Evolutionary conservation across 2,329 filamentous ascomycete genomes (phyloP).

Genomic region (Fusarium fujikuroi): DNA sequence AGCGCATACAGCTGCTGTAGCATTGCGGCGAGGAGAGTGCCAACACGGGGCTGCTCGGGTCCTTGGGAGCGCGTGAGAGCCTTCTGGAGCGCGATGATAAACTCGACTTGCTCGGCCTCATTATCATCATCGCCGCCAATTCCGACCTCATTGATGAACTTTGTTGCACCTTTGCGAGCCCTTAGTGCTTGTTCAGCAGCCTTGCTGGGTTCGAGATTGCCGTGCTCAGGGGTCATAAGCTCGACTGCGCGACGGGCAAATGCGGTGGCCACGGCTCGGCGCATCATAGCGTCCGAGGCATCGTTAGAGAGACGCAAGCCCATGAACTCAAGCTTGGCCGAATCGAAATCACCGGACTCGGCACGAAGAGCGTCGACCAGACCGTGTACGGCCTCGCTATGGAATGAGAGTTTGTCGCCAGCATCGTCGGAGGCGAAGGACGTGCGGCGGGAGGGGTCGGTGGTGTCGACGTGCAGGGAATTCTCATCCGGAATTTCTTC

Average conservation of each 20-base stretch:
- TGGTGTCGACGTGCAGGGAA: conserved; percentile 56
- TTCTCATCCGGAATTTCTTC: conserved; percentile 75
- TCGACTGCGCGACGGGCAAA: conserved; percentile 85
- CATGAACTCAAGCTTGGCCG: conserved; percentile 87
- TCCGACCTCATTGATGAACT: conserved; percentile 69
- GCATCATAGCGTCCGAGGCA: conserved; percentile 88
- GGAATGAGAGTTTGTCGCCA: conserved; percentile 71
- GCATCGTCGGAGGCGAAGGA: conserved; percentile 81
- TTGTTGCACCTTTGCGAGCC: conserved; percentile 61
- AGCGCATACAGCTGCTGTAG: conserved; percentile 86
- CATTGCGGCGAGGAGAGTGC: conserved; percentile 77
- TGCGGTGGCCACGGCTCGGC: conserved; percentile 84
- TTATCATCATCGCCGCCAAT: conserved; percentile 64
- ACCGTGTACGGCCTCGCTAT: conserved; percentile 85
- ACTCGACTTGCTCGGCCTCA: conserved; percentile 83
- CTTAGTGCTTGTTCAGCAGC: conserved; percentile 72
- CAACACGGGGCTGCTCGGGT: conserved; percentile 59
- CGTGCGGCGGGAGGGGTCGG: conserved; percentile 71
- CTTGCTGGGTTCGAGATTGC: conserved; percentile 67
- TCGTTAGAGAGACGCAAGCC: conserved; percentile 91
- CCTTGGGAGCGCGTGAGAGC: conserved; percentile 77
- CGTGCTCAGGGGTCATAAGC: conserved; percentile 65
- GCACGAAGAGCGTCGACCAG: conserved; percentile 87
- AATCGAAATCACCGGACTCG: conserved; percentile 81
- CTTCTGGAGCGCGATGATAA: conserved; percentile 82